Conservation (phyloP, 805 yeast species). For the Hanseniaspora taiwanica region DNA sequence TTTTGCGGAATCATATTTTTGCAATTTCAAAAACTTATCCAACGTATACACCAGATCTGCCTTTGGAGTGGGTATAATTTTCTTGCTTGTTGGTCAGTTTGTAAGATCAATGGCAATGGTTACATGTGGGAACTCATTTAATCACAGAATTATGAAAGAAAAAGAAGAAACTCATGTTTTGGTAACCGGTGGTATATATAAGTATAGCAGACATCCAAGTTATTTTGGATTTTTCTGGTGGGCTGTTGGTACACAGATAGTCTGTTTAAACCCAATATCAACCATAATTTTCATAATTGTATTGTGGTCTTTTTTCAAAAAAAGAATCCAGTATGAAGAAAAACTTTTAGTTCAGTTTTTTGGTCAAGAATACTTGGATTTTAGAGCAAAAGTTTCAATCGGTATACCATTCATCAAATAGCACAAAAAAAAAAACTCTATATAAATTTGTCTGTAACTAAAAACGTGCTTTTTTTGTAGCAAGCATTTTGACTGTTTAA, state of each 20-base stretch:
- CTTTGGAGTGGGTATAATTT: conserved; percentile 31
- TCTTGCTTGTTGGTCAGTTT: conserved; percentile 49
- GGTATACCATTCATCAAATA: conserved; percentile 51
- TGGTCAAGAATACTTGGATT: conserved; percentile 47
- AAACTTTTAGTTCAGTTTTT: conserved; percentile 49
- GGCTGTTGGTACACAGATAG: conserved; percentile 76
- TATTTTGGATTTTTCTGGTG: conserved; percentile 88
- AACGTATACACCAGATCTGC: conserved; percentile 7
- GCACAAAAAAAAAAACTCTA: neutral
- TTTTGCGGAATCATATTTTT: conserved; percentile 27
- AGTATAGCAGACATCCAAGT: conserved; percentile 68
- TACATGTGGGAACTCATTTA: conserved; percentile 76
- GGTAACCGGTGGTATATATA: conserved; percentile 64
- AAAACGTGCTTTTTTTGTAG: too few species aligned
- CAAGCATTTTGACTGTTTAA: too few species aligned
- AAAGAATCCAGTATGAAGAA: conserved; percentile 66
- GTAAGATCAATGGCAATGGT: conserved; percentile 70
- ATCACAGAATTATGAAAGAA: conserved; percentile 55
- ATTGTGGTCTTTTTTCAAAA: conserved; percentile 54
- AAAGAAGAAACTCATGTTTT: conserved; percentile 45
- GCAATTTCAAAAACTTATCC: conserved; percentile 25
- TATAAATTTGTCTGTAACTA: neutral
- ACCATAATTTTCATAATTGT: conserved; percentile 38
- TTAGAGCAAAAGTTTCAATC: conserved; percentile 35
- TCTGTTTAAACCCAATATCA: conserved; percentile 55